Evolutionary conservation across 2,329 filamentous ascomycete species (phyloP).

Genomic region (Lachnellula suecica): DNA sequence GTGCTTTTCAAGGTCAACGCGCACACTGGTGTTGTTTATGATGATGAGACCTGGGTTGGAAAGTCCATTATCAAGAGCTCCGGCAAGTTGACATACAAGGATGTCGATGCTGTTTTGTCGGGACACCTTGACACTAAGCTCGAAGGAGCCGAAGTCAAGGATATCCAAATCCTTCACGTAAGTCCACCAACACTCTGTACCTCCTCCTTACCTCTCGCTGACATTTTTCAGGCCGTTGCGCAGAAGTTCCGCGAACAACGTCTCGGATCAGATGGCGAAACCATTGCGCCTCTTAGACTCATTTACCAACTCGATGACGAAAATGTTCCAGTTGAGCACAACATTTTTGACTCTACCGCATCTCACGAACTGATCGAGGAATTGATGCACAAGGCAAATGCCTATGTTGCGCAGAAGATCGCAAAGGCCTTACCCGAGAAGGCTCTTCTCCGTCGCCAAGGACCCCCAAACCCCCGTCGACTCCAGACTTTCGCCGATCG

Average conservation of each 20-base stretch:
- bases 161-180: conserved; percentile 77
- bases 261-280: conserved; percentile 74
- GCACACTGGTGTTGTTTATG: conserved; percentile 72
- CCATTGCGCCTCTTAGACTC: conserved; percentile 82
- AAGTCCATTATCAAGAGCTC: conserved; percentile 91
- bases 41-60: conserved; percentile 90
- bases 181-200: conserved; percentile 30
- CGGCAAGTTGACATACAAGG: conserved; percentile 79
- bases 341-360: conserved; percentile 88
- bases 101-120: conserved; percentile 80
- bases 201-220: conserved; percentile 24
- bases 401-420: conserved; percentile 83
- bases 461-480: conserved; percentile 80
- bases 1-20: conserved; percentile 90
- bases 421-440: conserved; percentile 80
- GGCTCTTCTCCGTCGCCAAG: conserved; percentile 85
- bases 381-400: conserved; percentile 89
- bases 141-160: conserved; percentile 66
- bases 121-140: conserved; percentile 63
- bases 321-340: conserved; percentile 94
- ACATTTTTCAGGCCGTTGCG: conserved; percentile 60
- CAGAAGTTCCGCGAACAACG: conserved; percentile 89
- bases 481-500: conserved; percentile 88
- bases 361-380: conserved; percentile 95
- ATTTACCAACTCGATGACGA: conserved; percentile 95